Evolutionary conservation across 2,329 filamentous ascomycete genomes (phyloP), one percentile per base, ranked within the genome.

Genomic region (Alternaria hordeiaustralica): DNA sequence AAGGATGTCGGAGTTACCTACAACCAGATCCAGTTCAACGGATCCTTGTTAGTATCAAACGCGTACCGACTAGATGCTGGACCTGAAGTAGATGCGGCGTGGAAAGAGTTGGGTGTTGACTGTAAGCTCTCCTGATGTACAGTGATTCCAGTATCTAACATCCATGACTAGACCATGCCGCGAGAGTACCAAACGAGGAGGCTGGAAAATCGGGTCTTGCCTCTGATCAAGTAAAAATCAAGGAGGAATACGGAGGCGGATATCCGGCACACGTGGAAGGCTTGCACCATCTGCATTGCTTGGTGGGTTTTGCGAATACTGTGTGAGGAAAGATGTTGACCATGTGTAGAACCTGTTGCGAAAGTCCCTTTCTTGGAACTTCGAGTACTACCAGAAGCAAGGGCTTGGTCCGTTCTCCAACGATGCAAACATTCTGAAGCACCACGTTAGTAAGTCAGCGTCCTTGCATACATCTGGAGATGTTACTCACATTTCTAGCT

Each of bases 331-430:
- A 18, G 12, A 15, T n/a, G 60, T 21, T 64, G 28, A 30, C 20
- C 9, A 5, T 13, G 12, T 41, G 18, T 41, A 84, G 86, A 89
- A 90, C 51, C 80, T 90, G 6, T 72, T 90, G 9, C 85, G 88
- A 2, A 85, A 90, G 70, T 81, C 85, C 0, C 75, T 89, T 0
- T 86, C 85, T 63, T 90, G 85, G 79, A 90, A 90, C 68, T 86
- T 86, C 58, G 82, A 85, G 11, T 85, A 88, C 70, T 90, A 90
- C 73, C 83, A 83, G 62, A 70, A 71, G 0, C 71, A 84, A 47
- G 84, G 85, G 2, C 70, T 81, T 15, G 85, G 87, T 1, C 85
- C 86, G 0, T 90, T 90, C 68, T 73, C 73, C 21, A 89, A 90
- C 66, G 79, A 85, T 0, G 85, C 86, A 2, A 73, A 79, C 25